Conservation (phyloP, 805 yeast genomes). For the Debaryomyces castellii region DNA sequence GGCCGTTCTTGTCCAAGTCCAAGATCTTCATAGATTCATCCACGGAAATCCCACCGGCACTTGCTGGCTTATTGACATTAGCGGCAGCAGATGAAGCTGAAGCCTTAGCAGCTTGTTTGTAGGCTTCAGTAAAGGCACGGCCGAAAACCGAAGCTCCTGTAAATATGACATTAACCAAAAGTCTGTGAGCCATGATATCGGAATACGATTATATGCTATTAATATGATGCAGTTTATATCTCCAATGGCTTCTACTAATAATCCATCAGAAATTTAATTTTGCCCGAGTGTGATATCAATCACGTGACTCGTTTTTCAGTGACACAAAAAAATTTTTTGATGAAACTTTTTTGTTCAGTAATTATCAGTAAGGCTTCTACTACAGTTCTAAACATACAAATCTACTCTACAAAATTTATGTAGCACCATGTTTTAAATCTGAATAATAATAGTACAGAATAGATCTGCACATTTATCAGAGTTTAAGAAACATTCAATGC, state of each 20-base stretch:
- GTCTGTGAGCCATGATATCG: constrained; percentile 80
- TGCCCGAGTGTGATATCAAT: not conserved
- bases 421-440: constrained; percentile 54
- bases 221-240: not conserved
- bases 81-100: constrained; percentile 70
- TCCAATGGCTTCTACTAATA: not conserved
- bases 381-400: not conserved
- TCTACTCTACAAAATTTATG: constrained; percentile 31
- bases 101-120: constrained; percentile 93
- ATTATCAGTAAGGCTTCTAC: not conserved
- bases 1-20: constrained; percentile 63
- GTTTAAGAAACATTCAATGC: constrained; percentile 29
- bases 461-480: constrained; percentile 28
- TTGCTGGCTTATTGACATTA: constrained; percentile 43
- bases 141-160: constrained; percentile 97
- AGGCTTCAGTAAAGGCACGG: constrained; percentile 94
- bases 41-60: constrained; percentile 74
- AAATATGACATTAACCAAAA: constrained; percentile 81
- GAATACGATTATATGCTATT: not conserved
- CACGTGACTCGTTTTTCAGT: constrained; percentile 1
- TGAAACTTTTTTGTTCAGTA: not conserved
- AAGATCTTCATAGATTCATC: constrained; percentile 92
- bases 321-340: constrained; percentile 1
- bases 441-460: constrained; percentile 23
- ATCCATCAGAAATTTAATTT: not conserved